Evolutionary conservation across 2,329 filamentous ascomycete genomes (phyloP), one percentile per base, ranked within the genome.

Genomic region (Diatrype stigma): DNA sequence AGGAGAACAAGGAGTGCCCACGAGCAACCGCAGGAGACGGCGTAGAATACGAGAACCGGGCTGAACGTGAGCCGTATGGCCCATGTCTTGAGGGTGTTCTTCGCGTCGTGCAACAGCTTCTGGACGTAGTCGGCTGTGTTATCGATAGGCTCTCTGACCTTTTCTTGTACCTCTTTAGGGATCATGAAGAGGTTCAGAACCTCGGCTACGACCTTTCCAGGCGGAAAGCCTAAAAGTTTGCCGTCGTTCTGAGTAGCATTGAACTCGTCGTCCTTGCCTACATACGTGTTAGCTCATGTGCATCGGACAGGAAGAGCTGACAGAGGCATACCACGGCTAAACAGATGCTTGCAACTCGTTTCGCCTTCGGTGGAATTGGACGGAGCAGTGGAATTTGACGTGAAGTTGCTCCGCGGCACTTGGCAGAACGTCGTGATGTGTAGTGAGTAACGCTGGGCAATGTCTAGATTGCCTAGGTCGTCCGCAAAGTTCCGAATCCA

Each of bases 111-210:
- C 12, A 48, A 21, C 8, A 48, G 14, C 7, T 19, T 37, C 40
- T 49, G 47, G 7, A 45, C 21, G 21, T 42, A 17, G 14, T 49
- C 44, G 38, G 40, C 28, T 14, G 30, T 35, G 16, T 49, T 45
- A 21, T 49, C 47, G 8, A 49, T 45, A 3, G 47, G 47, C 6
- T 49, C 47, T 12, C 30, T 32, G 6, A 49, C 19, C 21, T 49
- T 49, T 17, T 14, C 32, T 34, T 49, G 47, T 17, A 49, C 47
- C 19, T 49, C 47, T 1, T 49, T 49, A 2, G 47, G 47, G 1
- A 49, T 26, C 28, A 49, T 32, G 30, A 49, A 49, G 19, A 49
- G 26, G 19, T 26, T 11, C 3, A 35, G 32, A 16, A 49, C 16
- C 7, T 45, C 35, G 30, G 38, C 30, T 3, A 34, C 16, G 16